phyloP scores from a whole-genome alignment of 2,329 filamentous ascomycete species.

The Paecilomyces sp. region DNA sequence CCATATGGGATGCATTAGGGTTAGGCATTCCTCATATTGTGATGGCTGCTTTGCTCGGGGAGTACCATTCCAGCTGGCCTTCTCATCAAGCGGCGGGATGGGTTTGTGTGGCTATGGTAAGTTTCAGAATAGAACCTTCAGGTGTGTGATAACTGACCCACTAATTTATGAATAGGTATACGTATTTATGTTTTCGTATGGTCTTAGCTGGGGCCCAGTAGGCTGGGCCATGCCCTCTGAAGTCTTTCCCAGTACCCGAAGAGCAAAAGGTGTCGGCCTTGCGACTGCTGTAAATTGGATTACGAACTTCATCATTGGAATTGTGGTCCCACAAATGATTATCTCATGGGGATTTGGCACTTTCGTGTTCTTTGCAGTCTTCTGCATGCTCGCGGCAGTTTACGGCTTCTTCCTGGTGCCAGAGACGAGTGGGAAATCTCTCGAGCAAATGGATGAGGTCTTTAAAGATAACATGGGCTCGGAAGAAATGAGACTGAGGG shows the following conservation, averaged over 20 bases:
- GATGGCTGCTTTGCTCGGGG: not conserved
- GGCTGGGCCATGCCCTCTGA: constrained; percentile 21
- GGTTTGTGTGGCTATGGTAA: not conserved
- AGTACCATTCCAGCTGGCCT: not conserved
- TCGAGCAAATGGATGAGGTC: constrained; percentile 47
- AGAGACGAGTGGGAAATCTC: constrained; percentile 49
- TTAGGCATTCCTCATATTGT: not conserved
- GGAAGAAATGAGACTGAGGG: not conserved
- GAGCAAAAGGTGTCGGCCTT: constrained; percentile 20
- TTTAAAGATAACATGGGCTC: constrained; percentile 20
- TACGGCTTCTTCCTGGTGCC: constrained; percentile 37
- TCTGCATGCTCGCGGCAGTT: constrained; percentile 9
- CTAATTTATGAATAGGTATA: not conserved
- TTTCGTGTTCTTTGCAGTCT: constrained; percentile 18
- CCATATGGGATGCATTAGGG: not conserved
- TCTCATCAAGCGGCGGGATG: not conserved
- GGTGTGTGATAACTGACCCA: not conserved
- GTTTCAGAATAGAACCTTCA: not conserved
- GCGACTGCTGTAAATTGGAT: constrained; percentile 24
- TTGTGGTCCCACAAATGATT: constrained; percentile 21
- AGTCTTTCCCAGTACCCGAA: constrained; percentile 21
- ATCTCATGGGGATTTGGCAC: constrained; percentile 18
- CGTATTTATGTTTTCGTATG: not conserved
- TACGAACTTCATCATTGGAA: constrained; percentile 23
- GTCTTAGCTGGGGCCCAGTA: constrained; percentile 20